Base-by-base conservation (phyloP, 2,329 filamentous ascomycete species). In the Colletotrichum echinochloae region DNA sequence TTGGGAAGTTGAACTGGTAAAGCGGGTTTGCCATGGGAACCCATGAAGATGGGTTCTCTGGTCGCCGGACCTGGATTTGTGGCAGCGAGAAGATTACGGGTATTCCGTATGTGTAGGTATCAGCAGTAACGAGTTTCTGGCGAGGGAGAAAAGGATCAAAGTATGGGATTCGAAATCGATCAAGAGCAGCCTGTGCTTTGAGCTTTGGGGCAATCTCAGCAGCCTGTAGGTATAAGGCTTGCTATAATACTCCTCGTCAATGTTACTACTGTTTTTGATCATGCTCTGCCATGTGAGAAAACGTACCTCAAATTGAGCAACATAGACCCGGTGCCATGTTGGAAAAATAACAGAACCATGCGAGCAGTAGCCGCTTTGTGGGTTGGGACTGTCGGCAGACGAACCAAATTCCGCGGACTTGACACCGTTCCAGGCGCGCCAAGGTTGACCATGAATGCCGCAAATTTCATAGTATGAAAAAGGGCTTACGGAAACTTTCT, bases 261-360 rank as follows among this genome's bases (percentile, higher is more conserved):
- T 30, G 7, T 3, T 8, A 52, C 3, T 8, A 18, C 18, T 41
- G 14, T 5, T 49, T 16, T 3, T 3, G 5, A 30, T 11, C 9
- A 14, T 9, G 6, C 26, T 1, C 0, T 14, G 12, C 5, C 26
- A 30, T 6, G 16, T 6, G 20, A 30, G 30, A 2, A 20, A 16
- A 18, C 35, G 6, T 44, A 33, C 65, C 59, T 66, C 65, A n/a
- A 66, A 66, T 8, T 52, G 20, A 9, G 65, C 65, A n/a, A 66
- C 48, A 52, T 66, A 66, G 6, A 55, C 46, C 18, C 59, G 56
- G 35, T 66, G 65, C 65, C 65, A 66, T 23, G 65, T 66, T 16
- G 60, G 65, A n/a, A 66, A 66, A 46, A 62, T 23, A 1, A 63
- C 48, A 2, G 65, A 62, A 26, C 35, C 60, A 16, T 66, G 65